Conservation (phyloP, 148 eudicot genomes). For the Rheum nobile region DNA sequence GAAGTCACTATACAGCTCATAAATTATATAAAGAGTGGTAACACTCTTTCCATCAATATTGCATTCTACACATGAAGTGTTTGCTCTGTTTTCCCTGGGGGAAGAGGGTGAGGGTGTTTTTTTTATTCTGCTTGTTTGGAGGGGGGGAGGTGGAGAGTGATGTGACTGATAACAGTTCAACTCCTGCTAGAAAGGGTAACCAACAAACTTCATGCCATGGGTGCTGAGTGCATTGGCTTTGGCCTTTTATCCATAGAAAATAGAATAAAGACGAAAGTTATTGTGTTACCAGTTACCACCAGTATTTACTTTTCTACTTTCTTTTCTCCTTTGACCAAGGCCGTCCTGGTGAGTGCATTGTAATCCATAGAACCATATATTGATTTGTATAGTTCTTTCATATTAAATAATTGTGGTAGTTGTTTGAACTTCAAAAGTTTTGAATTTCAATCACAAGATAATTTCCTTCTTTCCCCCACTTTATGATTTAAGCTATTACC, state of each 20-base stretch:
- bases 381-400: neutral
- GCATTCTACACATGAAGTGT: neutral
- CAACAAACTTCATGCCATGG: neutral
- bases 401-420: neutral
- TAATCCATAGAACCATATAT: neutral
- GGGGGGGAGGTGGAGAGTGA: neutral
- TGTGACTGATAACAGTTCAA: neutral
- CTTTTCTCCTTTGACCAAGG: neutral
- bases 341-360: neutral
- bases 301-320: neutral
- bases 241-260: neutral
- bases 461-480: neutral
- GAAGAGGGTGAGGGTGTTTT: neutral
- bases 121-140: neutral
- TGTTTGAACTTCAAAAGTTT: neutral
- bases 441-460: neutral
- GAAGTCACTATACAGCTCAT: slow-evolving; percentile 96
- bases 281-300: neutral
- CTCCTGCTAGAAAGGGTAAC: neutral
- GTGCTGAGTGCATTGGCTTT: neutral
- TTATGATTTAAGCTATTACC: neutral
- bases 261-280: neutral
- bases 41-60: slow-evolving; percentile 7
- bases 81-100: neutral
- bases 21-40: slow-evolving; percentile 94